Evolutionary conservation across 345 rosid genomes (phyloP).

Genomic region (Eucalyptus microcorys): DNA sequence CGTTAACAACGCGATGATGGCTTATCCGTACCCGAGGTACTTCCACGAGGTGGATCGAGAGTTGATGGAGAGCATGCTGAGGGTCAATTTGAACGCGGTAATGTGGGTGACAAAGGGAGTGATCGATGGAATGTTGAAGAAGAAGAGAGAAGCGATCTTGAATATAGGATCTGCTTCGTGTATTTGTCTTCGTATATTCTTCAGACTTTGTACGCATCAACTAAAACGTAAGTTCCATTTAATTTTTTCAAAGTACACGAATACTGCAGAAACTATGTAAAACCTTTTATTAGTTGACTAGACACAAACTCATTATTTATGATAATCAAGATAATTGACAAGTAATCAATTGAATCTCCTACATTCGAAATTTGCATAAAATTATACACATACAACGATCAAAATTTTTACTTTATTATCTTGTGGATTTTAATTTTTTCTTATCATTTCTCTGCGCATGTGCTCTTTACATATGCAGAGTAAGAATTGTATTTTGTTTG

Average conservation of each 20-base stretch:
- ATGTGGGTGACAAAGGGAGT: constrained; percentile 22
- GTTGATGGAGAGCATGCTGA: neutral
- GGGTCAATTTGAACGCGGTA: constrained; percentile 21
- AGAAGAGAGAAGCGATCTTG: constrained; percentile 31
- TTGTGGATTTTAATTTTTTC: neutral
- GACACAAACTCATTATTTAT: neutral
- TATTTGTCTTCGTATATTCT: neutral
- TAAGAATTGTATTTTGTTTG: neutral
- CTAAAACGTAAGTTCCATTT: neutral
- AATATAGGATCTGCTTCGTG: neutral
- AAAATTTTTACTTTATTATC: neutral
- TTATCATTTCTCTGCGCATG: neutral
- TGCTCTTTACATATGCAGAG: neutral
- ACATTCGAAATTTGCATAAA: neutral
- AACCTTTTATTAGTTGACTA: neutral
- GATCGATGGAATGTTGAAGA: constrained; percentile 20
- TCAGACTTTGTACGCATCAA: neutral
- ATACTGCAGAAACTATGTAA: neutral
- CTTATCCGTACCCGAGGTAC: too few species aligned
- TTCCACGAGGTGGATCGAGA: too few species aligned
- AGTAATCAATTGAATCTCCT: neutral
- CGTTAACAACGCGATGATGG: too few species aligned
- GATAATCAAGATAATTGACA: neutral
- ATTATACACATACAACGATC: neutral
- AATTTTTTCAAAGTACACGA: neutral